A percentile compares a stretch with the other conserved stretches of the same genome.
Conservation (phyloP, 768 basidiomycete genomes). For the Rhodotorula sphaerocarpa region DNA sequence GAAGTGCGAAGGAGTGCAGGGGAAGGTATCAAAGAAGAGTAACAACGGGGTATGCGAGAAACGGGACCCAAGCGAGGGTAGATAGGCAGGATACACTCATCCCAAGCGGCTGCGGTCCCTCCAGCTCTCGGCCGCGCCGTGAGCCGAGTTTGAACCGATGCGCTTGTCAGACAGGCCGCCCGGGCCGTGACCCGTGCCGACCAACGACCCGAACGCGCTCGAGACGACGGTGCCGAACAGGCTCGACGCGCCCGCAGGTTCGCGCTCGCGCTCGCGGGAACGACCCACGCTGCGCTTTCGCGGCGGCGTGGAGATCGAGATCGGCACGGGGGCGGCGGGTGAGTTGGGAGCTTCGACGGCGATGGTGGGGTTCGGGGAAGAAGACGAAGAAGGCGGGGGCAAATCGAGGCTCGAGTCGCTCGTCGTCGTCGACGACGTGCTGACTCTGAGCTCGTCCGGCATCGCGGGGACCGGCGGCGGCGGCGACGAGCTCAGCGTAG, state of each 20-base stretch:
- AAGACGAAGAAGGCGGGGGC: not conserved
- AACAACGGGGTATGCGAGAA: too few relatives aligned
- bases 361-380: not conserved
- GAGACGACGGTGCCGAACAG: constrained; percentile 5
- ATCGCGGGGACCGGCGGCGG: not conserved
- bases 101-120: not conserved
- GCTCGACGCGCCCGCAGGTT: not conserved
- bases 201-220: not conserved
- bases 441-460: too few relatives aligned
- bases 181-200: not conserved
- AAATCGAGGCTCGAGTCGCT: not conserved
- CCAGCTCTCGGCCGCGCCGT: not conserved
- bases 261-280: not conserved
- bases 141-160: not conserved
- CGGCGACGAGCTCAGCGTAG: not conserved
- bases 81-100: not conserved
- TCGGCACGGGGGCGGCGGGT: not conserved
- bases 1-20: too few relatives aligned
- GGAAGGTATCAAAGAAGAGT: too few relatives aligned
- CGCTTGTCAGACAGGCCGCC: not conserved
- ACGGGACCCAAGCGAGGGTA: not conserved
- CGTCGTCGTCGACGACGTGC: not conserved
- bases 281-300: not conserved
- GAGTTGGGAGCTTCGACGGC: not conserved
- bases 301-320: constrained; percentile 11